Conservation (phyloP, 2,329 filamentous ascomycete genomes). For the Botrytis medusae region DNA sequence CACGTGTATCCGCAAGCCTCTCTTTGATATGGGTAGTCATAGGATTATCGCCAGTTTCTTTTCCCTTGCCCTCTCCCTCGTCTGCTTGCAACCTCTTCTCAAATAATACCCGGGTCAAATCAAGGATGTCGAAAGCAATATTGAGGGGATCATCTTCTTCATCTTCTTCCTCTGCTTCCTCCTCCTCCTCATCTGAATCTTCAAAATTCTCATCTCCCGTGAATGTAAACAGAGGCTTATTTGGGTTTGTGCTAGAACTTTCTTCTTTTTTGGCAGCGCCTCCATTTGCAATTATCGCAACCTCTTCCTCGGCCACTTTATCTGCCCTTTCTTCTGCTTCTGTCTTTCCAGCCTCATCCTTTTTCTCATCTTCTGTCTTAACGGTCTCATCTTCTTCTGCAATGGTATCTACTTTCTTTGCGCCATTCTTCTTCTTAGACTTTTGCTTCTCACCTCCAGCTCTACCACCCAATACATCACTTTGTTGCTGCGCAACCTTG, state of each 20-base stretch:
- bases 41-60: constrained; percentile 43
- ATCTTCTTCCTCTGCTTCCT: constrained; percentile 46
- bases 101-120: constrained; percentile 70
- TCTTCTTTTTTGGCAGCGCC: constrained; percentile 40
- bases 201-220: constrained; percentile 93
- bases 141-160: constrained; percentile 66
- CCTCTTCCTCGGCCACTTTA: constrained; percentile 49
- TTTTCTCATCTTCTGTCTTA: constrained; percentile 50
- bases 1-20: constrained; percentile 78
- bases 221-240: constrained; percentile 87
- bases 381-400: constrained; percentile 55
- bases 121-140: constrained; percentile 79
- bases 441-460: constrained; percentile 59
- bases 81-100: constrained; percentile 53
- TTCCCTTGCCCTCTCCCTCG: constrained; percentile 48
- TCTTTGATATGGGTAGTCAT: constrained; percentile 68
- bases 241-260: constrained; percentile 43
- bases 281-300: constrained; percentile 42
- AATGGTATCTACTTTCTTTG: constrained; percentile 43
- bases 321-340: constrained; percentile 45
- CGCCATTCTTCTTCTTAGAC: constrained; percentile 45
- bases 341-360: constrained; percentile 46
- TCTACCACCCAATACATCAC: constrained; percentile 86
- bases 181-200: constrained; percentile 73
- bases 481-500: constrained; percentile 90